Percentiles rank a stretch among this genome's conserved stretches.
These are phyloP conservation scores for Schizosaccharomyces lindneri DNA, from an alignment of 805 yeast species.

Conservation along the genomic window DNA sequence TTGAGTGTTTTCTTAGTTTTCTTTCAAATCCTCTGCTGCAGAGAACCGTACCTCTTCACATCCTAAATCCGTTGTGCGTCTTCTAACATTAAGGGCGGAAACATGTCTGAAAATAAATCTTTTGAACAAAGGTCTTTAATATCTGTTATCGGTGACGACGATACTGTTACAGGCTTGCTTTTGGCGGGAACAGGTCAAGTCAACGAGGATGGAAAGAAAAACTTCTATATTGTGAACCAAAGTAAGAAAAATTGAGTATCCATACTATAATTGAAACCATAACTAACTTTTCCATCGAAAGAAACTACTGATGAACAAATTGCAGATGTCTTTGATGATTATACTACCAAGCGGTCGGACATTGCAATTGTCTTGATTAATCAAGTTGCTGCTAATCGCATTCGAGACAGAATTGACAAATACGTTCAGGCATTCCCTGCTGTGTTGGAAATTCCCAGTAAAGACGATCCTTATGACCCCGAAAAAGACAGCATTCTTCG, in stretches of 20 bases:
- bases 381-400: constrained; percentile 82
- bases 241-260: constrained; percentile 10
- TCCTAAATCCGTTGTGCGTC: too few species aligned
- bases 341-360: constrained; percentile 52
- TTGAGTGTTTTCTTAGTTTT: too few species aligned
- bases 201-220: constrained; percentile 30
- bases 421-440: constrained; percentile 89
- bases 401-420: constrained; percentile 57
- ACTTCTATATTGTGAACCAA: constrained; percentile 63
- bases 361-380: constrained; percentile 81
- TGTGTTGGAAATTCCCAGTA: constrained; percentile 84
- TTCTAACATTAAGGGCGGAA: background rate
- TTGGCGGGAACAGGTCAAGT: constrained; percentile 91
- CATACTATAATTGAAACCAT: background rate
- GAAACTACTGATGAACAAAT: constrained; percentile 53
- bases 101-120: background rate
- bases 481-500: constrained; percentile 89
- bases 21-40: too few species aligned
- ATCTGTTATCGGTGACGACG: constrained; percentile 88
- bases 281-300: background rate
- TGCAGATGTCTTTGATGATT: constrained; percentile 46
- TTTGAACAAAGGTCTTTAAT: constrained; percentile 37
- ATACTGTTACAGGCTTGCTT: constrained; percentile 83
- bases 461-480: constrained; percentile 94
- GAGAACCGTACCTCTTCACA: too few species aligned